Percentiles rank a stretch among this genome's conserved stretches.
These are phyloP conservation scores for Tilletia caries DNA, from an alignment of 1,284 basidiomycete genomes.

Conservation along the genomic window DNA sequence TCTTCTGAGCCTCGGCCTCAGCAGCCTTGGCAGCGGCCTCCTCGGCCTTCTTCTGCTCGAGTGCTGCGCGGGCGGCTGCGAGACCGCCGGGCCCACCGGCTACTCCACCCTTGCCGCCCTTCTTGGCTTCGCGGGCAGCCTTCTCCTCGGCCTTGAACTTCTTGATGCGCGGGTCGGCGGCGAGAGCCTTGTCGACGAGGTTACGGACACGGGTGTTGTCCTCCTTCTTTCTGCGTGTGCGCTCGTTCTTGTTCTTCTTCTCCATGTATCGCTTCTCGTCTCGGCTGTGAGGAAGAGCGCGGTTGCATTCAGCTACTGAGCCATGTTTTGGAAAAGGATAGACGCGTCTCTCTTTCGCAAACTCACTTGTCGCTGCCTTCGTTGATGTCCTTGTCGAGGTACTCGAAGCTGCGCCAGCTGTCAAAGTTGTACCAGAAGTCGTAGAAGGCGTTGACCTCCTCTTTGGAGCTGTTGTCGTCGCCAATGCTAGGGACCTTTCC, in stretches of 20 bases:
- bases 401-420: constrained; percentile 96
- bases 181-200: constrained; percentile 82
- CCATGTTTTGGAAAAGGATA: neutral
- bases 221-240: constrained; percentile 93
- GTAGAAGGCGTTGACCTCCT: constrained; percentile 87
- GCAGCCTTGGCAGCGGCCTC: constrained; percentile 60
- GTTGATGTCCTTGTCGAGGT: constrained; percentile 96
- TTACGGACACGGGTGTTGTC: constrained; percentile 85
- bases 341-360: neutral
- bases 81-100: constrained; percentile 45
- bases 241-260: constrained; percentile 98
- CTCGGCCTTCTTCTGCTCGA: constrained; percentile 28
- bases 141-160: constrained; percentile 96
- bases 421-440: constrained; percentile 99
- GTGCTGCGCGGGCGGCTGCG: constrained; percentile 30
- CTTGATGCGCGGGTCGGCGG: constrained; percentile 91
- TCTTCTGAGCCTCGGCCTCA: constrained; percentile 65
- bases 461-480: constrained; percentile 68
- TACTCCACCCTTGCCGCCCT: constrained; percentile 60
- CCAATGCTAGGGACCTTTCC: constrained; percentile 86
- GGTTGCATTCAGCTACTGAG: constrained; percentile 50
- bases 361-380: constrained; percentile 79
- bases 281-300: constrained; percentile 60
- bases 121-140: constrained; percentile 88
- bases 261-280: constrained; percentile 98